A percentile compares a stretch with the other conserved stretches of the same genome.
These are phyloP conservation scores for Penicillium coffeae DNA, from an alignment of 495 filamentous ascomycete genomes.

Conservation along the genomic window DNA sequence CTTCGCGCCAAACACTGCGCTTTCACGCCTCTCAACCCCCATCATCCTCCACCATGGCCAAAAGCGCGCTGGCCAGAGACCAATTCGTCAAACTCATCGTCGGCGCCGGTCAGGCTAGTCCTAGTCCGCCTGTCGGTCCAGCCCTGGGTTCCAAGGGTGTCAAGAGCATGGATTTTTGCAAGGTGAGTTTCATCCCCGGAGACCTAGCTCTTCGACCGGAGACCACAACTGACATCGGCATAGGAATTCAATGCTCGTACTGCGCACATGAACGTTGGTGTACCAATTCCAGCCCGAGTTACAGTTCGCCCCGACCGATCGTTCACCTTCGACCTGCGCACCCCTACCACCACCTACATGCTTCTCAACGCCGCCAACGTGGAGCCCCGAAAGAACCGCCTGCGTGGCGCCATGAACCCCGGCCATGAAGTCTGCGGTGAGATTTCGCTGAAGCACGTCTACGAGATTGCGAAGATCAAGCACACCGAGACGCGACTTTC, in stretches of 20 bases:
- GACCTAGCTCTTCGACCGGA: not conserved
- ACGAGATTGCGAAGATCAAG: constrained; percentile 98
- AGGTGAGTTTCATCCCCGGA: constrained; percentile 53
- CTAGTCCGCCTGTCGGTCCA: constrained; percentile 95
- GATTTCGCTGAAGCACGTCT: constrained; percentile 91
- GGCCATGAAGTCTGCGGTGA: constrained; percentile 76
- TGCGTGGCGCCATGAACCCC: constrained; percentile 72
- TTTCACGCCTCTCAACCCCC: constrained; percentile 3
- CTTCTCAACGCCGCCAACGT: constrained; percentile 80
- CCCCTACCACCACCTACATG: constrained; percentile 85
- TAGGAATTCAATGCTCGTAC: constrained; percentile 99
- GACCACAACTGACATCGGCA: not conserved
- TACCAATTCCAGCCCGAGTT: constrained; percentile 83
- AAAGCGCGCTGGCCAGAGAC: constrained; percentile 64
- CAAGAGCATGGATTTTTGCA: constrained; percentile 99
- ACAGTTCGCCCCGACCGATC: constrained; percentile 90
- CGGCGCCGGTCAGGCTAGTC: constrained; percentile 92
- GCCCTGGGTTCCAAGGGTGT: constrained; percentile 96
- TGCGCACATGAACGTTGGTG: constrained; percentile 74
- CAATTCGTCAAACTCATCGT: constrained; percentile 97
- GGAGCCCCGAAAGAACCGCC: constrained; percentile 67
- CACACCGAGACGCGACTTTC: constrained; percentile 75
- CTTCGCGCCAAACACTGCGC: constrained; percentile 5
- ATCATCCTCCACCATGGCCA: constrained; percentile 64
- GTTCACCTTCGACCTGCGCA: constrained; percentile 90